A percentile compares a stretch with the other conserved stretches of the same genome.
Evolutionary conservation across 1,139 yeast genomes (phyloP).

Genomic region (Candida sojae): DNA sequence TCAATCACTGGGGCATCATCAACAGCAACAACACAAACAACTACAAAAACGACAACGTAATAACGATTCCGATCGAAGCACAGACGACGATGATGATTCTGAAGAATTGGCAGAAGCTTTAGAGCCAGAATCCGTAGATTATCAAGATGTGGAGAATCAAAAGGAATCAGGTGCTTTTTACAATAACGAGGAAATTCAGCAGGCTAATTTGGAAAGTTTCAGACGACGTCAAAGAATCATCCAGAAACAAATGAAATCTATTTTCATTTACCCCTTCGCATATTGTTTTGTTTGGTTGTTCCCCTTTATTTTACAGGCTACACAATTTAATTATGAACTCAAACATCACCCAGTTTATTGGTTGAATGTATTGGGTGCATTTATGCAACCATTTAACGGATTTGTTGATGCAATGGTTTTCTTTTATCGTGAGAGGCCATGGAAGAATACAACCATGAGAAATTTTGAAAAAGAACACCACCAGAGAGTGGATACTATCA

Average conservation of each 20-base stretch:
- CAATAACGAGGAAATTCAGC: constrained; percentile 47
- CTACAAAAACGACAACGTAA: background rate
- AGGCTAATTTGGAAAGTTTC: constrained; percentile 61
- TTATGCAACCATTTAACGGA: constrained; percentile 81
- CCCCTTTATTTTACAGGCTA: constrained; percentile 71
- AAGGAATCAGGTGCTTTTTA: constrained; percentile 7
- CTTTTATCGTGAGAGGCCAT: constrained; percentile 75
- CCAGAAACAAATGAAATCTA: constrained; percentile 75
- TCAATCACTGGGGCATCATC: background rate
- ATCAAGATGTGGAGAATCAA: constrained; percentile 3
- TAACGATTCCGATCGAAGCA: background rate
- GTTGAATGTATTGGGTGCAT: constrained; percentile 68
- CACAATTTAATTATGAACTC: constrained; percentile 55
- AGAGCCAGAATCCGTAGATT: constrained; percentile 6
- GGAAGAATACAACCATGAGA: constrained; percentile 53
- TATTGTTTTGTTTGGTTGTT: constrained; percentile 79
- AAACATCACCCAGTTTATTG: constrained; percentile 57
- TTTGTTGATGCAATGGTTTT: constrained; percentile 77
- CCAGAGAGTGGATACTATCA: constrained; percentile 27
- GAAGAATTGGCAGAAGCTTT: constrained; percentile 15
- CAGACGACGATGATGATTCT: constrained; percentile 12
- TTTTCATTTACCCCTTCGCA: constrained; percentile 83
- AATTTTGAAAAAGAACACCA: constrained; percentile 41
- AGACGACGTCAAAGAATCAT: constrained; percentile 63
- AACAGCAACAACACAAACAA: background rate